Conservation (phyloP, 2,329 filamentous ascomycete genomes). For the Pseudodiploospora longispora region DNA sequence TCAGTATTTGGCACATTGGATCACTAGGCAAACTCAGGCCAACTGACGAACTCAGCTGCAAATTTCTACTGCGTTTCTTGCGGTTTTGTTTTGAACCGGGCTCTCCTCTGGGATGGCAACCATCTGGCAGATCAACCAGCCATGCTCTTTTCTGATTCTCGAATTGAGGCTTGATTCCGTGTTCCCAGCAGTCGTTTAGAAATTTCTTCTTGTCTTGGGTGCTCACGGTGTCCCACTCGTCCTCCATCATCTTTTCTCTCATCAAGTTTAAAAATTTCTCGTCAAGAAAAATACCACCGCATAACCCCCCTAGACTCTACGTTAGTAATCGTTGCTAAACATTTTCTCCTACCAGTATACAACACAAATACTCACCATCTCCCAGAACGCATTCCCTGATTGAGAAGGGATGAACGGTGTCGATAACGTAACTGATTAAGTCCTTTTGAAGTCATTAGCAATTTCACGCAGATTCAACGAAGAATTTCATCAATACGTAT, state of each 20-base stretch:
- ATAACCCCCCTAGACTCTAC: slow-evolving; percentile 21
- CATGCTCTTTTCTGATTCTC: slow-evolving; percentile 7
- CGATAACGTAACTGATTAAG: slow-evolving; percentile 28
- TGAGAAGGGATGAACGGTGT: slow-evolving; percentile 11
- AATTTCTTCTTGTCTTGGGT: background rate
- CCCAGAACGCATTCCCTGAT: slow-evolving; percentile 28
- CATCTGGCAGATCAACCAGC: slow-evolving; percentile 11
- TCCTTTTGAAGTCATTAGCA: slow-evolving; percentile 17
- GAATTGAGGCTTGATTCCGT: slow-evolving; percentile 15
- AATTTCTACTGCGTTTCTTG: background rate
- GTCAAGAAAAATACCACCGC: slow-evolving; percentile 30
- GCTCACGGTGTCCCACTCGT: slow-evolving; percentile 4
- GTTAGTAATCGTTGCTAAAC: background rate
- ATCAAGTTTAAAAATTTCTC: slow-evolving; percentile 22
- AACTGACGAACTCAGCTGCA: slow-evolving; percentile 11
- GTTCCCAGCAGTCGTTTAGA: slow-evolving; percentile 16
- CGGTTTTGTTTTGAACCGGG: slow-evolving; percentile 3
- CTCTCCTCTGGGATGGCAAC: background rate
- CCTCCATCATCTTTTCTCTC: slow-evolving; percentile 8
- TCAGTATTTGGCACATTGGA: too few relatives aligned
- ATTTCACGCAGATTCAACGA: too few relatives aligned
- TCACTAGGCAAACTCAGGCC: too few relatives aligned
- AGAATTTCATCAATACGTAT: background rate
- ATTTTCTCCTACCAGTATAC: too few relatives aligned
- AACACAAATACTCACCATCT: slow-evolving; percentile 17